Evolutionary conservation across 75 land plant genomes (phyloP).

Genomic region (Cryptomeria japonica): DNA sequence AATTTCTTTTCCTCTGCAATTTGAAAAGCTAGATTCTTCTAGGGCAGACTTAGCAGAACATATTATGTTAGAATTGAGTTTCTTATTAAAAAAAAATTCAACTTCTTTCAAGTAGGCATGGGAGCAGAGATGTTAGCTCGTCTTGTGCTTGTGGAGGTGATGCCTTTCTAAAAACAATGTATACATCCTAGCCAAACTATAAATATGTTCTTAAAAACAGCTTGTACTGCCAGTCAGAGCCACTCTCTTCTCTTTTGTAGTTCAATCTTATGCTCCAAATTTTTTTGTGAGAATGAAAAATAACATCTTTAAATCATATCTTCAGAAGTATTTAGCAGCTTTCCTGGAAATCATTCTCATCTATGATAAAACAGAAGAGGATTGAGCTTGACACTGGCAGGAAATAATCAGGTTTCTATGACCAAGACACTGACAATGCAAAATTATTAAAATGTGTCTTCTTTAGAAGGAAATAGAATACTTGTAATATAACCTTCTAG

Average conservation of each 20-base stretch:
- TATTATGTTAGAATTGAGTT: too few species aligned
- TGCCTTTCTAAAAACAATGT: neutral
- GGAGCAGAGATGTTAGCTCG: neutral
- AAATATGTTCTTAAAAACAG: neutral
- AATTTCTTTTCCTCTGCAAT: neutral
- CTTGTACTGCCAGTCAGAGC: neutral
- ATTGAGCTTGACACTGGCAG: neutral
- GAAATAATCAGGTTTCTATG: neutral
- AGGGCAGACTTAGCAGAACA: neutral
- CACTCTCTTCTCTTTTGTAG: neutral
- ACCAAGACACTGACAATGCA: neutral
- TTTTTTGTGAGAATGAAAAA: neutral
- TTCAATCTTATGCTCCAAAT: neutral
- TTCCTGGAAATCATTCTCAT: too few species aligned
- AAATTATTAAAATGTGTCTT: neutral
- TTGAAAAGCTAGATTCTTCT: neutral
- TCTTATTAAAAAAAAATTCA: neutral
- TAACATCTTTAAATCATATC: neutral
- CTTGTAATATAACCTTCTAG: too few species aligned
- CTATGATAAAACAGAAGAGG: neutral
- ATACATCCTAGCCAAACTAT: too few species aligned
- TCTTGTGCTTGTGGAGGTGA: neutral
- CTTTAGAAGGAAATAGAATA: too few species aligned
- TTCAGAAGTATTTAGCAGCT: neutral
- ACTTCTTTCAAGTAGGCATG: neutral